These are phyloP conservation scores for Aspergillus uvarum DNA, from an alignment of 2,329 filamentous ascomycete species.

Conservation along the genomic window DNA sequence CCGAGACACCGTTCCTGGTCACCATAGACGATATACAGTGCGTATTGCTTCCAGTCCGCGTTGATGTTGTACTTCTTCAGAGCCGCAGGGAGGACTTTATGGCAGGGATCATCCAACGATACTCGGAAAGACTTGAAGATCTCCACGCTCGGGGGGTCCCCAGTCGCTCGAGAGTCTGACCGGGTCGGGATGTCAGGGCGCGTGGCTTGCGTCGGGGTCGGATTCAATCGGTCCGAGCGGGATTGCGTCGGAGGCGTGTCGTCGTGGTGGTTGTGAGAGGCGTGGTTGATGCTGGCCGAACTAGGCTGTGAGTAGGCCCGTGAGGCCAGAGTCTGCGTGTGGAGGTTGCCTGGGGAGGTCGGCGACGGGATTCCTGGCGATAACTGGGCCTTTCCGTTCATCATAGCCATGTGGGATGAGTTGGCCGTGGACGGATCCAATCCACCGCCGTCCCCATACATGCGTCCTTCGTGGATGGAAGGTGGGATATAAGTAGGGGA, in stretches of 20 bases:
- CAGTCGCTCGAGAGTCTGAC: conserved; percentile 30
- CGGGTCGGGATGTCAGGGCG: conserved; percentile 36
- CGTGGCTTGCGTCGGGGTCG: conserved; percentile 31
- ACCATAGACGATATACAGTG: conserved; percentile 97
- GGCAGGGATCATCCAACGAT: conserved; percentile 95
- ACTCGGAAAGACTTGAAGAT: conserved; percentile 99
- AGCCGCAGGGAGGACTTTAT: conserved; percentile 93
- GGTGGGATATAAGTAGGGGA: conserved; percentile 71
- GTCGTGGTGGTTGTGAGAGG: conserved; percentile 41
- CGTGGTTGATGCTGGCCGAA: conserved; percentile 28
- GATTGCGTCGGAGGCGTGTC: conserved; percentile 32
- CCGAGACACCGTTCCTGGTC: conserved; percentile 93
- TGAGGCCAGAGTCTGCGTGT: conserved; percentile 44
- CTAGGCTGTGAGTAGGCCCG: conserved; percentile 43
- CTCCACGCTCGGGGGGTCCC: conserved; percentile 62
- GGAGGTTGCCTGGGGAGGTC: conserved; percentile 44
- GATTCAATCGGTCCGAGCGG: conserved; percentile 34
- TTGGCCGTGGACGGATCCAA: conserved; percentile 69
- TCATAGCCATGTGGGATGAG: conserved; percentile 66
- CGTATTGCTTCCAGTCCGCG: conserved; percentile 95
- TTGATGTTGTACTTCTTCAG: conserved; percentile 98
- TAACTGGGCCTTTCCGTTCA: conserved; percentile 62
- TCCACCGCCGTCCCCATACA: conserved; percentile 50
- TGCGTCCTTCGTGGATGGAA: conserved; percentile 66
- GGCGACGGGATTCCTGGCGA: conserved; percentile 51